Conservation (phyloP, 805 yeast species). For the Saturnispora hagleri region DNA sequence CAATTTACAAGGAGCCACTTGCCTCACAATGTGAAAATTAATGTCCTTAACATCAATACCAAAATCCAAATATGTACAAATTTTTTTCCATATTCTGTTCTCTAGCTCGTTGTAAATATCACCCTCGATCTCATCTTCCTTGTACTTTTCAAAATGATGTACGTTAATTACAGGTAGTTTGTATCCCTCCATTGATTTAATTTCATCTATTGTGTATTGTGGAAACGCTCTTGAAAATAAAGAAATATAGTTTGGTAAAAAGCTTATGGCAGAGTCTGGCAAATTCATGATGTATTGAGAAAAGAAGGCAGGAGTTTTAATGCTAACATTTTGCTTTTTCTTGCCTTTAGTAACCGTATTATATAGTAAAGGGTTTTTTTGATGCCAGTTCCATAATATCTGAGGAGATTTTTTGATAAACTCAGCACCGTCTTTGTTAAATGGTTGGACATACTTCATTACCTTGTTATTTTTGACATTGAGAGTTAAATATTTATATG, state of each 20-base stretch:
- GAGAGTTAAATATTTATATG: constrained; percentile 56
- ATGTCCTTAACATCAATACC: constrained; percentile 41
- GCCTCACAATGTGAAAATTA: constrained; percentile 75
- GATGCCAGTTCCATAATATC: constrained; percentile 39
- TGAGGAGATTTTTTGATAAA: constrained; percentile 58
- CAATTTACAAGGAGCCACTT: constrained; percentile 93
- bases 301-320: constrained; percentile 42
- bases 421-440: constrained; percentile 73
- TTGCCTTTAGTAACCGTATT: constrained; percentile 21
- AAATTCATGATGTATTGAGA: constrained; percentile 88
- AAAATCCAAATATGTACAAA: constrained; percentile 37
- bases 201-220: constrained; percentile 28
- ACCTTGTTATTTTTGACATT: constrained; percentile 64
- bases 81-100: constrained; percentile 50
- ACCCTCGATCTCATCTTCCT: constrained; percentile 56
- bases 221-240: constrained; percentile 39
- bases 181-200: constrained; percentile 35
- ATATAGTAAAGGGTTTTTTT: constrained; percentile 29
- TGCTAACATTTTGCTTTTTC: constrained; percentile 8
- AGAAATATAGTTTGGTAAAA: constrained; percentile 70
- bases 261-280: constrained; percentile 86
- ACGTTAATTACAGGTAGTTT: constrained; percentile 71
- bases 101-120: constrained; percentile 63
- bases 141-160: constrained; percentile 87
- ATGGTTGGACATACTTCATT: constrained; percentile 45